A percentile compares a stretch with the other conserved stretches of the same genome.
phyloP scores from a whole-genome alignment of 441 rosid genomes.

The Jatropha podagrica region DNA sequence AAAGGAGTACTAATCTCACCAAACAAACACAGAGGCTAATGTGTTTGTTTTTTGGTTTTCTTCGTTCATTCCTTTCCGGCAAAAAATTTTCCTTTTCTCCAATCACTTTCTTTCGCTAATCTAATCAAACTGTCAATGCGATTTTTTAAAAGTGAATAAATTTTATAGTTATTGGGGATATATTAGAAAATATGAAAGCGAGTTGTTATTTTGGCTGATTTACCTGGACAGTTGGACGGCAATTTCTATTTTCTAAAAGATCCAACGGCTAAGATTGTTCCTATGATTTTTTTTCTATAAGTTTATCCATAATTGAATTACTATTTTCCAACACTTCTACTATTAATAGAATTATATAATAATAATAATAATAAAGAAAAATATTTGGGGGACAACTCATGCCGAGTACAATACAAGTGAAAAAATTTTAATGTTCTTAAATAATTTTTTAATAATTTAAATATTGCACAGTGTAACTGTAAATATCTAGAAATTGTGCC shows the following conservation, averaged over 20 bases:
- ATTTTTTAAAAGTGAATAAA: neutral
- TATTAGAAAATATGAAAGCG: neutral
- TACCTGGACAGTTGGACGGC: neutral
- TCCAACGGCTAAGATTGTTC: neutral
- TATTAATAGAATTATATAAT: too few species aligned
- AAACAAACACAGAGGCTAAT: neutral
- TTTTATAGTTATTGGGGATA: neutral
- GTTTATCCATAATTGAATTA: too few species aligned
- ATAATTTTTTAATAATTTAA: too few species aligned
- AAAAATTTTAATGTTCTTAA: too few species aligned
- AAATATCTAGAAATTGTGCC: too few species aligned
- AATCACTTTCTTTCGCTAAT: neutral
- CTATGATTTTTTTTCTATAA: neutral
- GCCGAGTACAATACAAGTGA: too few species aligned
- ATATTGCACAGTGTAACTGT: too few species aligned
- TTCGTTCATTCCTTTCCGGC: constrained; percentile 7
- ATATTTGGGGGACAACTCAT: too few species aligned
- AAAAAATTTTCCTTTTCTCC: neutral
- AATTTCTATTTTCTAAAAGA: neutral
- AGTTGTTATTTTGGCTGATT: too few species aligned
- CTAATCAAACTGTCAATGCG: neutral
- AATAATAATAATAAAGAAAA: too few species aligned
- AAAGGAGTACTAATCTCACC: constrained; percentile 10
- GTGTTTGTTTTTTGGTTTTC: neutral
- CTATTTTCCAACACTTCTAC: too few species aligned